phyloP scores from a whole-genome alignment of 306 rosid genomes.

The Phaseolus lunatus region DNA sequence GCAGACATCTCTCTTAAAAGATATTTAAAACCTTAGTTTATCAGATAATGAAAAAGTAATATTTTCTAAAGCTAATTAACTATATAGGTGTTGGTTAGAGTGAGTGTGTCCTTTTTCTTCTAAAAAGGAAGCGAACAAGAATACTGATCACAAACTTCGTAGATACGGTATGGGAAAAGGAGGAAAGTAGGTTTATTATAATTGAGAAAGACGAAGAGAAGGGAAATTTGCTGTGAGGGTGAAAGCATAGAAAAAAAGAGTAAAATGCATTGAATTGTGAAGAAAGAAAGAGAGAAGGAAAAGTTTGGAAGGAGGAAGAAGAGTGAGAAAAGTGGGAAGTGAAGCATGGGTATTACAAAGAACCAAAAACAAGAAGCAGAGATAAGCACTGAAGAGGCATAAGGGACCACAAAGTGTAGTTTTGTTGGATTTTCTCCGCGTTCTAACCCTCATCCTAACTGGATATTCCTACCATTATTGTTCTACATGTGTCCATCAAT shows the following conservation, averaged over 20 bases:
- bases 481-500: conserved; percentile 45
- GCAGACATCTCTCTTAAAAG: too few species aligned
- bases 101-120: not conserved
- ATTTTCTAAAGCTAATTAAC: too few species aligned
- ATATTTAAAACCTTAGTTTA: too few species aligned
- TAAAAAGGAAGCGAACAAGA: not conserved
- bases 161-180: not conserved
- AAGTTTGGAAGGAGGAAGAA: conserved; percentile 30
- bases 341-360: conserved; percentile 46
- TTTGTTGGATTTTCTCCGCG: conserved; percentile 55
- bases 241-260: conserved; percentile 1
- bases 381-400: conserved; percentile 35
- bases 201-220: too few species aligned
- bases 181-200: not conserved
- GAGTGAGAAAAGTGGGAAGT: conserved; percentile 31
- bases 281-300: conserved; percentile 44
- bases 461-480: conserved; percentile 61
- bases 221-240: too few species aligned
- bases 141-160: conserved; percentile 9
- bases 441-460: conserved; percentile 52
- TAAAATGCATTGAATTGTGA: conserved; percentile 14
- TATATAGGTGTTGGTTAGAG: not conserved
- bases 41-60: not conserved
- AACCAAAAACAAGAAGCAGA: conserved; percentile 44
- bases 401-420: conserved; percentile 63